Percentiles rank a stretch among this genome's conserved stretches.
These are phyloP conservation scores for Epichloe gansuensis DNA, from an alignment of 2,329 filamentous ascomycete genomes.

Conservation along the genomic window DNA sequence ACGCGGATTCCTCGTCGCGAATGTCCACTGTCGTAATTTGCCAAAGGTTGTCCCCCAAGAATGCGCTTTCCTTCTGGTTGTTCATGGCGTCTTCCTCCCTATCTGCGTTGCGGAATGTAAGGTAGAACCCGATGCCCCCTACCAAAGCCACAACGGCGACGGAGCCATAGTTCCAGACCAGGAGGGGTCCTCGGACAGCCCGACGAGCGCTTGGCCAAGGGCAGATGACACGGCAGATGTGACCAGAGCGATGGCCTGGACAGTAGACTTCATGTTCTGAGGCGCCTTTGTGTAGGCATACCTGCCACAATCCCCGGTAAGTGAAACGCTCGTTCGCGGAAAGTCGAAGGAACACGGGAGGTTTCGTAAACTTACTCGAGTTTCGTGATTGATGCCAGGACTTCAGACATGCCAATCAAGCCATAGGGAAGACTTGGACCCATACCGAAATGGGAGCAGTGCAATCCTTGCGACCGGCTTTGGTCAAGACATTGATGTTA, in stretches of 20 bases:
- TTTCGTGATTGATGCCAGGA: slow-evolving; percentile 39
- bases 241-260: slow-evolving; percentile 57
- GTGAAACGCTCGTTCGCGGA: background rate
- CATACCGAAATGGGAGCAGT: slow-evolving; percentile 51
- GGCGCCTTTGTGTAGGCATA: slow-evolving; percentile 69
- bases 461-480: slow-evolving; percentile 22
- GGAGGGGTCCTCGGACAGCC: slow-evolving; percentile 44
- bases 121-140: slow-evolving; percentile 54
- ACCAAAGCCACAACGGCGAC: slow-evolving; percentile 54
- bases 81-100: slow-evolving; percentile 43
- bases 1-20: background rate
- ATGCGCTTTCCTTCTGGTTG: background rate
- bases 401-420: slow-evolving; percentile 36
- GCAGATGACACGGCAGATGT: slow-evolving; percentile 57
- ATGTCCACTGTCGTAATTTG: background rate
- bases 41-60: background rate
- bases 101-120: slow-evolving; percentile 49
- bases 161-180: slow-evolving; percentile 62
- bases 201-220: slow-evolving; percentile 46
- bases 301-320: background rate
- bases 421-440: slow-evolving; percentile 39
- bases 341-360: background rate
- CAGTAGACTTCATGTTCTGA: slow-evolving; percentile 62
- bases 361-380: slow-evolving; percentile 34
- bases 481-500: slow-evolving; percentile 17